Percentiles rank a stretch among this genome's conserved stretches.
Conservation (phyloP, 257 asterid species). For the Vinca minor region DNA sequence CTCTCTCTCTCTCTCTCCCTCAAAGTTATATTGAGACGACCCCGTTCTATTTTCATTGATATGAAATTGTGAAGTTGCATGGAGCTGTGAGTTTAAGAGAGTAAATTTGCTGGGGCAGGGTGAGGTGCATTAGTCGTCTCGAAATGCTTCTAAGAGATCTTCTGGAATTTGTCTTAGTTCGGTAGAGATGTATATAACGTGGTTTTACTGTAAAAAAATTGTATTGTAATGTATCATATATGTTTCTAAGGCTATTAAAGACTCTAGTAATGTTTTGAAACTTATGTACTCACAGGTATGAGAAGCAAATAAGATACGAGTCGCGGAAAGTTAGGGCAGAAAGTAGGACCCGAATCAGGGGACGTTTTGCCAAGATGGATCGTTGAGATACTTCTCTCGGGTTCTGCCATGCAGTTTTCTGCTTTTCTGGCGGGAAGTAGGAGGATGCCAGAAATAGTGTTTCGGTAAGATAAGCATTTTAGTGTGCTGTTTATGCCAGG, state of each 20-base stretch:
- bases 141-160: not conserved
- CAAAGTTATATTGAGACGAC: not conserved
- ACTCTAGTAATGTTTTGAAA: not conserved
- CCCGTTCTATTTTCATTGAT: not conserved
- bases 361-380: slow-evolving; percentile 86
- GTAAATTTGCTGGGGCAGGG: not conserved
- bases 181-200: not conserved
- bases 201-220: not conserved
- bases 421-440: slow-evolving; percentile 6
- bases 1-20: not conserved
- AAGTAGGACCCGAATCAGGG: slow-evolving; percentile 72
- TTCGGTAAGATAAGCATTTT: slow-evolving; percentile 8
- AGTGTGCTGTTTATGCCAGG: not conserved
- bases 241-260: not conserved
- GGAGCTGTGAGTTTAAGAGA: not conserved
- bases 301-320: slow-evolving; percentile 81
- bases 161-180: not conserved
- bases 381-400: slow-evolving; percentile 20
- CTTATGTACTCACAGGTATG: slow-evolving; percentile 43
- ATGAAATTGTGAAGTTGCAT: not conserved
- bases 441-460: not conserved
- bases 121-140: not conserved
- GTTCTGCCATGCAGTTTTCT: not conserved
- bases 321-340: slow-evolving; percentile 86
- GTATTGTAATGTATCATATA: not conserved